These are phyloP conservation scores for Pyrenochaeta sp. DNA, from an alignment of 2,329 filamentous ascomycete genomes.

Conservation along the genomic window DNA sequence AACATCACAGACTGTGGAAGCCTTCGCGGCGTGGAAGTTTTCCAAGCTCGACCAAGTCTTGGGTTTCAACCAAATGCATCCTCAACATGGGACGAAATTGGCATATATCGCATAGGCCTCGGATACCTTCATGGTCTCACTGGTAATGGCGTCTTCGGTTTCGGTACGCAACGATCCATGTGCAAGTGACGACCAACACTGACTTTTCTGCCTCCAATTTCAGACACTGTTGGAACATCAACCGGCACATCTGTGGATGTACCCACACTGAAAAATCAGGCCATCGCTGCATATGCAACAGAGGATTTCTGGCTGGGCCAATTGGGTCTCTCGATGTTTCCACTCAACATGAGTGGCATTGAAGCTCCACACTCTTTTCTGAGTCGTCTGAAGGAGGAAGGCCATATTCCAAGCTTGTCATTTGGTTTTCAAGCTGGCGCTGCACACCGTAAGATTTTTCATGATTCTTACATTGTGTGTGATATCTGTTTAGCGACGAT, in stretches of 20 bases:
- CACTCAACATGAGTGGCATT: constrained; percentile 59
- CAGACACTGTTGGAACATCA: constrained; percentile 49
- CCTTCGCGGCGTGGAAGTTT: constrained; percentile 13
- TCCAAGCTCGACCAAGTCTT: neutral
- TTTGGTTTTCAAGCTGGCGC: constrained; percentile 78
- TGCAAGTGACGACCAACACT: too few species aligned
- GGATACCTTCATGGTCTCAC: constrained; percentile 61
- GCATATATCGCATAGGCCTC: constrained; percentile 66
- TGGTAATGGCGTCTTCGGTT: constrained; percentile 70
- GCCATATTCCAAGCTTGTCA: constrained; percentile 72
- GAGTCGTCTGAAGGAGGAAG: constrained; percentile 58
- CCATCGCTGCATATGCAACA: constrained; percentile 45
- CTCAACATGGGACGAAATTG: constrained; percentile 63
- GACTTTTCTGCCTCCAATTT: too few species aligned
- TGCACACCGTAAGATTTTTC: constrained; percentile 57
- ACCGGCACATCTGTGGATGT: constrained; percentile 31
- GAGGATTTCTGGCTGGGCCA: constrained; percentile 52
- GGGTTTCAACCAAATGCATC: constrained; percentile 20
- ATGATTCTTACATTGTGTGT: too few species aligned
- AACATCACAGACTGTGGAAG: constrained; percentile 43
- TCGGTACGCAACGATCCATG: constrained; percentile 39
- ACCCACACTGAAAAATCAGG: constrained; percentile 22
- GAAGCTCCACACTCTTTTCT: constrained; percentile 63
- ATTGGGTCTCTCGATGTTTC: constrained; percentile 53
- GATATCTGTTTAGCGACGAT: too few species aligned